Conservation (phyloP, 257 asterid species). For the Lycium barbarum region DNA sequence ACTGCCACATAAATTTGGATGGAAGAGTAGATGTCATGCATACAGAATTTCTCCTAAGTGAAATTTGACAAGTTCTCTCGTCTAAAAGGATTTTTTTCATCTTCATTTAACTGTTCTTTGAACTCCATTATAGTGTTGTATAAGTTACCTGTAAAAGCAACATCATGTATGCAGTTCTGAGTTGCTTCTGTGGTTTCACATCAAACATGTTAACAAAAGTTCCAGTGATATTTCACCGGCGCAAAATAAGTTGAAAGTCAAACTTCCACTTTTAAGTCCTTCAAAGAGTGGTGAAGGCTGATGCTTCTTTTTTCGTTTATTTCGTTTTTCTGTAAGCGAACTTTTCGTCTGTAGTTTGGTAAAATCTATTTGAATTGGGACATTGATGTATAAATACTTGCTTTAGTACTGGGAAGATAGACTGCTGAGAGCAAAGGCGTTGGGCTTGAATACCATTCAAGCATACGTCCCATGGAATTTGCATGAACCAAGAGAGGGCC, state of each 20-base stretch:
- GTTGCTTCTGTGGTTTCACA: neutral
- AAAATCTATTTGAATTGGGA: slow-evolving; percentile 23
- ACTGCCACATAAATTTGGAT: neutral
- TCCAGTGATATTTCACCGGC: neutral
- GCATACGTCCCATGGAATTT: slow-evolving; percentile 97
- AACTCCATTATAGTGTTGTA: neutral
- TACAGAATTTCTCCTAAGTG: neutral
- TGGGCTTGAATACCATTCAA: slow-evolving; percentile 94
- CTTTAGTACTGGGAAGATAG: slow-evolving; percentile 96
- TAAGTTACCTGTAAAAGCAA: neutral
- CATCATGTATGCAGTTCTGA: neutral
- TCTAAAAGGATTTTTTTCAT: neutral
- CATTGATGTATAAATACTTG: slow-evolving; percentile 35
- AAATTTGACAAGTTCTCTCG: neutral
- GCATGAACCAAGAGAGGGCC: slow-evolving; percentile 83
- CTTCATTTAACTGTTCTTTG: neutral
- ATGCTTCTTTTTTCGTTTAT: neutral
- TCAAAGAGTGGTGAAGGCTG: neutral
- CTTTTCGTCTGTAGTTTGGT: slow-evolving; percentile 7
- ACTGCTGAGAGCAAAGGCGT: slow-evolving; percentile 88
- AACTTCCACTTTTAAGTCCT: neutral
- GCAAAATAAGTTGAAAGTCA: neutral
- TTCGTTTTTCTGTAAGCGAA: neutral
- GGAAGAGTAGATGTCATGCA: neutral
- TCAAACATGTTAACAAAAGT: neutral